Evolutionary conservation across 2,329 filamentous ascomycete species (phyloP), one percentile per base, ranked within the genome.

Genomic region (Clonostachys solani): DNA sequence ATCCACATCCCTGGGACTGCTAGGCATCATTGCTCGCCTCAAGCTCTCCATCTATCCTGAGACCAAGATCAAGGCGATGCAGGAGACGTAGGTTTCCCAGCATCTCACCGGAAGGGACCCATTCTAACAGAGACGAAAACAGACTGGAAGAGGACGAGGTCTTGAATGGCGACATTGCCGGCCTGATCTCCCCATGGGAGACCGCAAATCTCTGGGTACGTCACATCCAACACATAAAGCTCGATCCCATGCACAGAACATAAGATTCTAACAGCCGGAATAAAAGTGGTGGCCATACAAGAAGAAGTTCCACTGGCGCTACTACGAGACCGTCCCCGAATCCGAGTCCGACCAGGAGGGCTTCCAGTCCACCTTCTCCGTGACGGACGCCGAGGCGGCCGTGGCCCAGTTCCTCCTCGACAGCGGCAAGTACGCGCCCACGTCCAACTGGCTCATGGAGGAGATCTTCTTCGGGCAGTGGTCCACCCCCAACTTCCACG

Each of bases 321-420:
- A 74, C 59, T 78, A 78, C 55, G 72, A 77, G 53, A 56, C 65
- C n/a, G 63, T 76, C 5, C 61, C 66, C 1, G 51, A 57, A n/a
- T 61, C 64, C 38, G 59, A 61, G 12, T 70, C 65, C 44, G 52
- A 59, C 35, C 74, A 77, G 51, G 55, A 75, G 49, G 74, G 72
- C 9, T 77, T 77, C 57, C 74, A 77, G 50, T 74, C 71, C 50
- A 78, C 74, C 17, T 78, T 78, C 53, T 77, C 73, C 35, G 59
- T 76, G 19, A 71, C 73, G 0, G 59, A 67, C 12, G 36, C 70
- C 48, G 73, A 77, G 52, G 74, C 66, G 3, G 50, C 51, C 38
- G 56, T 68, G 5, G 72, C 72, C 8, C 60, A 62, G 15, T 57
- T 63, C 5, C 59, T 76, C 19, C 67, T 77, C 33, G 67, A 78